Conservation (phyloP, 805 yeast genomes). For the Spathaspora sp. region DNA sequence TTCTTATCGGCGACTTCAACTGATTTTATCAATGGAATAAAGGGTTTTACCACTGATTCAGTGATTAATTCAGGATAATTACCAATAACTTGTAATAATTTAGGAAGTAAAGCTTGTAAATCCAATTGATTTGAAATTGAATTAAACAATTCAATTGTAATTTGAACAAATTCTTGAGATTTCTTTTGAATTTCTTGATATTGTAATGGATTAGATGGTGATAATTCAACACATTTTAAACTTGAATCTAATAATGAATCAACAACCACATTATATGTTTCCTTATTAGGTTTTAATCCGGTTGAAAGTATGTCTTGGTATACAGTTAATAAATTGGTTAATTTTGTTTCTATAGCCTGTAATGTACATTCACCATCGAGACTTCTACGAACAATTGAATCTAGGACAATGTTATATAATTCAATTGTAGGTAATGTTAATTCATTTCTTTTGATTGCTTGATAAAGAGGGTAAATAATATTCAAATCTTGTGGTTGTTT, state of each 20-base stretch:
- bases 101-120: constrained; percentile 30
- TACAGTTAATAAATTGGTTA: constrained; percentile 60
- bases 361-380: constrained; percentile 35
- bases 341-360: constrained; percentile 50
- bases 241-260: constrained; percentile 49
- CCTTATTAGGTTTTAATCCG: constrained; percentile 47
- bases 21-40: not conserved
- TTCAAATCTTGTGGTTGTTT: constrained; percentile 21
- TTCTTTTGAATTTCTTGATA: constrained; percentile 44
- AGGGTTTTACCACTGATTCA: constrained; percentile 12
- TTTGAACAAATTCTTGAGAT: constrained; percentile 40
- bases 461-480: constrained; percentile 38
- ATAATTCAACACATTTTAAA: constrained; percentile 30
- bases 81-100: constrained; percentile 27
- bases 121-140: constrained; percentile 41
- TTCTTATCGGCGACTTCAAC: not conserved
- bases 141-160: constrained; percentile 42
- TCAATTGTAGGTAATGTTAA: constrained; percentile 45
- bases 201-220: constrained; percentile 44
- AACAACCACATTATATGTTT: constrained; percentile 50
- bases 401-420: constrained; percentile 51
- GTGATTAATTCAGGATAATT: constrained; percentile 25
- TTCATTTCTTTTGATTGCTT: constrained; percentile 36
- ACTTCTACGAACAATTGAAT: constrained; percentile 49
- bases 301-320: constrained; percentile 58